Evolutionary conservation across 495 filamentous ascomycete genomes (phyloP), one percentile per base, ranked within the genome.

Genomic region (Amniculicola lignicola): DNA sequence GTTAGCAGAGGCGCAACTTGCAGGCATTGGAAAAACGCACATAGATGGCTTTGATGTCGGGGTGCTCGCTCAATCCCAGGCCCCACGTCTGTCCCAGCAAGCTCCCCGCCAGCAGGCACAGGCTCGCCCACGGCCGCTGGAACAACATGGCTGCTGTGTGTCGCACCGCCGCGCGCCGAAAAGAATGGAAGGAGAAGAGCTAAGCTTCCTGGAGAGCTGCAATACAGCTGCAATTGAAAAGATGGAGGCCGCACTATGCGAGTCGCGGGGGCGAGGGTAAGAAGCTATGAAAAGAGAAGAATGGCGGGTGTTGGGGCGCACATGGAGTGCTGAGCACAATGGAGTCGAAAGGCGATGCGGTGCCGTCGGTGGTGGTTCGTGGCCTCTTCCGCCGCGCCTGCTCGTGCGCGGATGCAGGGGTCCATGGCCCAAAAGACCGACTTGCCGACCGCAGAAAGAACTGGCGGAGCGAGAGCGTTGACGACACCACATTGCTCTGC

Each of bases 1-100:
- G 24, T 54, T 35, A 48, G 45, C 45, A 50, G n/a, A n/a, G n/a
- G n/a, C n/a, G n/a, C 1, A 25, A 19, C 4, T n/a, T 31, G 9
- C 16, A 37, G 28, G 7, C n/a, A 4, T 23, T 19, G 16, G 33
- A 52, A 29, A 14, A 43, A 29, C 68, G 41, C 47, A 83, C 80
- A 39, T 79, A 77, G 67, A 83, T 82, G 64, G 74, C 78, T 68
- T 80, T 80, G 51, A 81, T 71, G 64, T 79, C 62, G 70, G 63
- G 61, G 70, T 73, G 35, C 65, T 66, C 61, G 12, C 19, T 47
- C 38, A 64, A 31, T 2, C 61, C 59, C 23, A 63, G 9, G 1
- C 40, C 59, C 48, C 23, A 25, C 12, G 28, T 43, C 22, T 24
- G 25, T n/a, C 31, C 38, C 54, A n/a, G n/a, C n/a, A 57, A 54